Evolutionary conservation across 139 green algal species (phyloP).

Genomic region (Coelastrella sp.): DNA sequence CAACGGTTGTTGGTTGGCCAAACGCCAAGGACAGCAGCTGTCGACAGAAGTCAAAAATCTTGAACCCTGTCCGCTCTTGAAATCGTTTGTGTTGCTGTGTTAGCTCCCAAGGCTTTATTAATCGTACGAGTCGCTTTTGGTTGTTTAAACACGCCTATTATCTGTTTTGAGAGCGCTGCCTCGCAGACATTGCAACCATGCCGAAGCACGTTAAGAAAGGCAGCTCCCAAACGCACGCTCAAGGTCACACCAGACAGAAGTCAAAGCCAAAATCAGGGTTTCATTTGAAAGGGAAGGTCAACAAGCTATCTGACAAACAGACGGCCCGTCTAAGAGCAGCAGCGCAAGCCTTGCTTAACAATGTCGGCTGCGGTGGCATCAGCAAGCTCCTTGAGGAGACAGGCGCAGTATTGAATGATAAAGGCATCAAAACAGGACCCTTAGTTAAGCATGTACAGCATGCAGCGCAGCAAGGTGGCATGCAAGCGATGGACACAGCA

Average conservation of each 20-base stretch:
- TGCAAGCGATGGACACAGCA: not conserved
- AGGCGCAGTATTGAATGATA: not conserved
- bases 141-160: not conserved
- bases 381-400: not conserved
- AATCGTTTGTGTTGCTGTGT: no score
- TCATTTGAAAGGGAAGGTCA: not conserved
- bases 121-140: no score
- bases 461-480: not conserved
- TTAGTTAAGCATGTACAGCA: not conserved
- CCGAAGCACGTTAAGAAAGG: not conserved
- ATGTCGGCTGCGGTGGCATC: slow-evolving; percentile 1
- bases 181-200: not conserved
- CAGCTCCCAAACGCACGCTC: not conserved
- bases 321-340: not conserved
- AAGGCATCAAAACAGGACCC: not conserved
- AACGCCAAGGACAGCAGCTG: no score
- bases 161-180: not conserved
- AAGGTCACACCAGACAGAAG: not conserved
- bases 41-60: no score
- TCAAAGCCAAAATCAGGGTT: not conserved
- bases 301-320: not conserved
- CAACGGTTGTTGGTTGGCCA: no score
- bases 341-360: not conserved
- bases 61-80: no score
- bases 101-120: no score